Evolutionary conservation across 2,329 filamentous ascomycete species (phyloP).

Genomic region (Xylariaceae sp.): DNA sequence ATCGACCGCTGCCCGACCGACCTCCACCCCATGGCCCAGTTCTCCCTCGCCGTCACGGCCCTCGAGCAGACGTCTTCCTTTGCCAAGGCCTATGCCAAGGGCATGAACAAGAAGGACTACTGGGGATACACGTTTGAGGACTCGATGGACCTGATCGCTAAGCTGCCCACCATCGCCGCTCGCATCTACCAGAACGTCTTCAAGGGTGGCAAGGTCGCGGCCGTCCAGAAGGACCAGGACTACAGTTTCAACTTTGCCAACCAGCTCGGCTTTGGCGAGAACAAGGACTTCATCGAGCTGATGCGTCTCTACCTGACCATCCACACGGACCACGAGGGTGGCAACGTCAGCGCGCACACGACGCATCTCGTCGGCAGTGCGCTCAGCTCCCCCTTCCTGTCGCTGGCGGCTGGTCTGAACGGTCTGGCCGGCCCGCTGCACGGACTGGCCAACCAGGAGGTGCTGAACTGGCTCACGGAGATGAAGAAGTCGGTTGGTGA

Average conservation of each 20-base stretch:
- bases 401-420: conserved; percentile 91
- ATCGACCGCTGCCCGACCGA: conserved; percentile 99
- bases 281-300: conserved; percentile 95
- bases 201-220: conserved; percentile 97
- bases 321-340: conserved; percentile 99
- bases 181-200: conserved; percentile 99
- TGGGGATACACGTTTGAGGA: conserved; percentile 99
- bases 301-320: conserved; percentile 99
- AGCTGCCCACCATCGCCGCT: conserved; percentile 94
- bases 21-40: conserved; percentile 99
- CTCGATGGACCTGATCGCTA: conserved; percentile 99
- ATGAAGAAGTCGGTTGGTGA: conserved; percentile 95
- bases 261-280: conserved; percentile 93
- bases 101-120: conserved; percentile 99
- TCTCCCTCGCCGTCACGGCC: conserved; percentile 94
- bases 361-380: conserved; percentile 96
- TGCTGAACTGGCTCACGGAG: conserved; percentile 97
- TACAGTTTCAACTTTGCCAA: conserved; percentile 99
- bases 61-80: conserved; percentile 98
- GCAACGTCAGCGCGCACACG: conserved; percentile 97
- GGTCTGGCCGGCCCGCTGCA: conserved; percentile 97
- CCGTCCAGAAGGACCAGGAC: conserved; percentile 98
- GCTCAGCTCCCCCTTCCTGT: conserved; percentile 95
- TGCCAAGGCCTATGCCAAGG: conserved; percentile 97
- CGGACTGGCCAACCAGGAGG: conserved; percentile 99